Evolutionary conservation across 345 rosid species (phyloP).

Genomic region (Firmiana major): DNA sequence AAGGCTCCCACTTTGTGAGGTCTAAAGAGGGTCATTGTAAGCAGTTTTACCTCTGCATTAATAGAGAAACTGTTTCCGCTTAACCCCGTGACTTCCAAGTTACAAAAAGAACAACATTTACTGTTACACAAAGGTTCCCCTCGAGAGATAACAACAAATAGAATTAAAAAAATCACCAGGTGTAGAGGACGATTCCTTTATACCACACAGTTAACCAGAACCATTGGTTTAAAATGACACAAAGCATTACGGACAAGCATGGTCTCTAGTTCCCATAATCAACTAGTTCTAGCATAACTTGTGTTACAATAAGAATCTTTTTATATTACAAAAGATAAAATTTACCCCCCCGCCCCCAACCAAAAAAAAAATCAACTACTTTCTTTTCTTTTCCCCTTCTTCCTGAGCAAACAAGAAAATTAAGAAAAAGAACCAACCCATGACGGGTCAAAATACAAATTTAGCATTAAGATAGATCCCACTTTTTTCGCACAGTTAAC

Average conservation of each 20-base stretch:
- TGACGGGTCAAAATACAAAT: not conserved
- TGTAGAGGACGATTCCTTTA: not conserved
- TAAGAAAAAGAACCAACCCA: not conserved
- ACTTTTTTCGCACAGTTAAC: not conserved
- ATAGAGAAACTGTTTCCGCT: too few relatives aligned
- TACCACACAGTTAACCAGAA: not conserved
- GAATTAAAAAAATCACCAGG: not conserved
- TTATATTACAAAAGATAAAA: not conserved
- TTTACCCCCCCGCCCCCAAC: not conserved
- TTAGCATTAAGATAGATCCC: not conserved
- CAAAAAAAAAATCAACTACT: not conserved
- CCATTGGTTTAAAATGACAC: not conserved
- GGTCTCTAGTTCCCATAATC: not conserved
- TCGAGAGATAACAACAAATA: too few relatives aligned
- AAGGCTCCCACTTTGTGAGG: too few relatives aligned
- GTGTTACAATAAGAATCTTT: not conserved
- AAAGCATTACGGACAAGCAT: not conserved
- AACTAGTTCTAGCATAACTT: not conserved
- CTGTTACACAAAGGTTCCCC: too few relatives aligned
- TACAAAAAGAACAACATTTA: too few relatives aligned
- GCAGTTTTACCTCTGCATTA: too few relatives aligned
- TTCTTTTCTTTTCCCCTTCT: not conserved
- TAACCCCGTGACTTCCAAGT: too few relatives aligned
- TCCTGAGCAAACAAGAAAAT: not conserved
- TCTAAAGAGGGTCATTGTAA: too few relatives aligned